Evolutionary conservation across 768 basidiomycete genomes (phyloP).

Genomic region (Boletus bicolor): DNA sequence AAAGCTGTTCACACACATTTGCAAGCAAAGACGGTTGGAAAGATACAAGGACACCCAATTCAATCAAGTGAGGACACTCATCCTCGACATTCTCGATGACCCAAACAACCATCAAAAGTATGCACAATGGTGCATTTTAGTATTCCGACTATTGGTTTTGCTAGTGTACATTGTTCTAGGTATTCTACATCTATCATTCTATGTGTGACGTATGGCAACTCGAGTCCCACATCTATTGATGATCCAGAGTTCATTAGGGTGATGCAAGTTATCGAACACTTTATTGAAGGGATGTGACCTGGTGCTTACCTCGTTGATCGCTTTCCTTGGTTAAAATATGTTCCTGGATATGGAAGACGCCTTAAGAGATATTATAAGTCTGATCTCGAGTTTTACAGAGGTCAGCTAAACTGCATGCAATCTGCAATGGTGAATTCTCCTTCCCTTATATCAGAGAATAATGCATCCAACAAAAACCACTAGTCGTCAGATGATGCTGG

Average conservation of each 20-base stretch:
- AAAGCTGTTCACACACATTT: slow-evolving; percentile 55
- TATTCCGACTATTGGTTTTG: slow-evolving; percentile 7
- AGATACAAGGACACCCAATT: slow-evolving; percentile 45
- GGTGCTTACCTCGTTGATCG: slow-evolving; percentile 36
- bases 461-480: neutral
- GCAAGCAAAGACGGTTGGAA: slow-evolving; percentile 46
- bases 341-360: slow-evolving; percentile 58
- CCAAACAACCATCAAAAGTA: slow-evolving; percentile 36
- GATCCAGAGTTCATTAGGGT: slow-evolving; percentile 25
- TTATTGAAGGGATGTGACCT: slow-evolving; percentile 30
- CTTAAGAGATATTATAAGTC: slow-evolving; percentile 49
- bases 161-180: slow-evolving; percentile 13
- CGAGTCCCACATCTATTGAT: slow-evolving; percentile 13
- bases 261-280: slow-evolving; percentile 19
- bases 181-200: slow-evolving; percentile 26
- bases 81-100: slow-evolving; percentile 32
- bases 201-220: slow-evolving; percentile 26
- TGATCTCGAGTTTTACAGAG: slow-evolving; percentile 50
- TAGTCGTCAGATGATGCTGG: slow-evolving; percentile 12
- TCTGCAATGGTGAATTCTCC: slow-evolving; percentile 36
- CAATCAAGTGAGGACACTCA: slow-evolving; percentile 25
- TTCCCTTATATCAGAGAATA: neutral
- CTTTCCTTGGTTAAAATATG: slow-evolving; percentile 36
- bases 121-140: slow-evolving; percentile 44
- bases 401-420: slow-evolving; percentile 44